phyloP scores from a whole-genome alignment of 2,329 filamentous ascomycete genomes.

The Eutypella sp. region DNA sequence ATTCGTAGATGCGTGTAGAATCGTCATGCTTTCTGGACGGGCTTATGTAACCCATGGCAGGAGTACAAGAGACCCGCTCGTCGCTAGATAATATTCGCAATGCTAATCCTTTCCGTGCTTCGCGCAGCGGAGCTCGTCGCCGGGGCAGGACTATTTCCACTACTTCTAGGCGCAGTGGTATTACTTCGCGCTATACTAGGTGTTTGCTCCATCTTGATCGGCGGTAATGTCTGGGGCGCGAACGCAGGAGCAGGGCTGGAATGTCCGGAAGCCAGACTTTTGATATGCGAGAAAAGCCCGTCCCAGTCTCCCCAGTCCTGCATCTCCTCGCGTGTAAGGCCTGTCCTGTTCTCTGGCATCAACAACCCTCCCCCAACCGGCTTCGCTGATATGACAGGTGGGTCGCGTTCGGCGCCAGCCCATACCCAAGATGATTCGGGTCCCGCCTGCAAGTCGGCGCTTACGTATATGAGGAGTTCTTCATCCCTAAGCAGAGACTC shows the following conservation, averaged over 20 bases:
- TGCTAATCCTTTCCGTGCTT: conserved; percentile 40
- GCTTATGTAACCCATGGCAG: neutral
- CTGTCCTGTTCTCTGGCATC: conserved; percentile 44
- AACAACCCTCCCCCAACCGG: conserved; percentile 33
- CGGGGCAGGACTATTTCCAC: conserved; percentile 29
- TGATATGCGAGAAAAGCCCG: conserved; percentile 60
- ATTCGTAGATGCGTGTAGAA: conserved; percentile 15
- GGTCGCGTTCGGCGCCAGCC: conserved; percentile 54
- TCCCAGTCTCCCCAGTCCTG: conserved; percentile 79
- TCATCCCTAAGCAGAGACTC: conserved; percentile 60
- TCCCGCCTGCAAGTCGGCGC: conserved; percentile 79
- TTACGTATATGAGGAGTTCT: conserved; percentile 81
- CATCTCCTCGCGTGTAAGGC: conserved; percentile 51
- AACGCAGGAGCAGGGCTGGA: conserved; percentile 21
- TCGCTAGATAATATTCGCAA: conserved; percentile 38
- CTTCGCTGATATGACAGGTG: conserved; percentile 19
- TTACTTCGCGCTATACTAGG: conserved; percentile 16
- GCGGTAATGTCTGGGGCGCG: conserved; percentile 23
- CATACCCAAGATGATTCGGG: conserved; percentile 79
- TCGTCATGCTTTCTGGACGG: no score
- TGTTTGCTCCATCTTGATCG: conserved; percentile 28
- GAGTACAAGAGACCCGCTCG: neutral
- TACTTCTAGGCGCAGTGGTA: conserved; percentile 16
- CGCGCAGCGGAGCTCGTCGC: conserved; percentile 26
- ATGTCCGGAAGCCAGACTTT: conserved; percentile 42